A percentile compares a stretch with the other conserved stretches of the same genome.
Conservation (phyloP, 116 monocot genomes). For the Posidonia oceanica region DNA sequence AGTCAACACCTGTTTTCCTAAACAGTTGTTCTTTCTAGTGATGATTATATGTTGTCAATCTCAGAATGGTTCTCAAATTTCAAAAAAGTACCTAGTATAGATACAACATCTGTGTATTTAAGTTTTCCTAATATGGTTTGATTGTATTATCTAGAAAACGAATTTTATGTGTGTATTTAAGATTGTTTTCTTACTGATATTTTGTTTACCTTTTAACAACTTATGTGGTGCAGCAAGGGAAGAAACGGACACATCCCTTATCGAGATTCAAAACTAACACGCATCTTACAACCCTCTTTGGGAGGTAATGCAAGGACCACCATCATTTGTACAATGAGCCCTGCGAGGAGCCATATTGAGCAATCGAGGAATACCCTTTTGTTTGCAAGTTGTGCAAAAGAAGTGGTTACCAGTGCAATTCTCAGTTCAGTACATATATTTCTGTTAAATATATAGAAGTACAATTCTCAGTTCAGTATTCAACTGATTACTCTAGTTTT, state of each 20-base stretch:
- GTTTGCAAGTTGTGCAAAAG: conserved; percentile 94
- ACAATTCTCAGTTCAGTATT: no score
- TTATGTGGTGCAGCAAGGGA: conserved; percentile 48
- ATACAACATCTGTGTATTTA: no score
- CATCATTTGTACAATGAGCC: conserved; percentile 97
- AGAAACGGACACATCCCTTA: conserved; percentile 86
- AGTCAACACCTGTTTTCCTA: no score
- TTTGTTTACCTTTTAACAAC: neutral
- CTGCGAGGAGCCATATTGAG: conserved; percentile 76
- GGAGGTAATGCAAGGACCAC: conserved; percentile 95
- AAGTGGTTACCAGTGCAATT: conserved; percentile 75
- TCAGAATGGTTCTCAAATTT: neutral
- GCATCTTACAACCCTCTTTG: conserved; percentile 73
- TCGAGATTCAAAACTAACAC: conserved; percentile 95
- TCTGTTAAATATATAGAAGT: no score
- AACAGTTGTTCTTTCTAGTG: no score
- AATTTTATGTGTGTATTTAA: no score
- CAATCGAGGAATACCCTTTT: conserved; percentile 88
- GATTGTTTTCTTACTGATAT: neutral
- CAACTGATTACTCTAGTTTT: no score
- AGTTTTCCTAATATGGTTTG: no score
- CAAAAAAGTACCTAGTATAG: no score
- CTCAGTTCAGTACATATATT: no score
- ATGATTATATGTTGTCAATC: no score
- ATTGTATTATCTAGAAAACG: no score